Evolutionary conservation across 1,139 yeast species (phyloP).

Genomic region (Candida sojae): DNA sequence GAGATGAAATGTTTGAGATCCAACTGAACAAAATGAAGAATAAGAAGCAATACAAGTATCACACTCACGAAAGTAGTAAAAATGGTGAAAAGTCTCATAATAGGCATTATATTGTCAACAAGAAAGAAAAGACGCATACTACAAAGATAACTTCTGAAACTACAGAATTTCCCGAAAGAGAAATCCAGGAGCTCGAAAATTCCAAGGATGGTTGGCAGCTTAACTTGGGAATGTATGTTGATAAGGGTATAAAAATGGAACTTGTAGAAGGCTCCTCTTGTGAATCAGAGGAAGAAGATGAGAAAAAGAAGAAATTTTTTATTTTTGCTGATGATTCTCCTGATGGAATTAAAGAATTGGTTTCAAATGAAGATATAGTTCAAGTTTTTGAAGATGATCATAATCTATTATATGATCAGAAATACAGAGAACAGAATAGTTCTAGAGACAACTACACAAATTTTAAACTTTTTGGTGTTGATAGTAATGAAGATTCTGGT

Average conservation of each 20-base stretch:
- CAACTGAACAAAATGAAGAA: neutral
- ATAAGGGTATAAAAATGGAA: neutral
- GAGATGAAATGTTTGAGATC: neutral
- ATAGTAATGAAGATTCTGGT: neutral
- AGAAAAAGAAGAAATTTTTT: neutral
- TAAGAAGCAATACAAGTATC: neutral
- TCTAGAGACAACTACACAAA: neutral
- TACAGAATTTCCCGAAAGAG: neutral
- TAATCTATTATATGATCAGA: neutral
- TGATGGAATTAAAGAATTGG: constrained; percentile 1
- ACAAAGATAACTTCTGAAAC: neutral
- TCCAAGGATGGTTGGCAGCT: neutral
- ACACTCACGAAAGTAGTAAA: neutral
- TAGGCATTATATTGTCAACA: neutral
- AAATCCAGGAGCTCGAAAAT: neutral
- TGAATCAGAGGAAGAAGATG: neutral
- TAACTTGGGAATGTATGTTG: neutral
- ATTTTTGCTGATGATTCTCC: neutral
- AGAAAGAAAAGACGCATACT: neutral
- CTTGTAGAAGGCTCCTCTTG: neutral
- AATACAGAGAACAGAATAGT: neutral
- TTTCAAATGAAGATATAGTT: neutral
- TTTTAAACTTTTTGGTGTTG: neutral
- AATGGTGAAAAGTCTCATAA: neutral
- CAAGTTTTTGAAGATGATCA: neutral